Evolutionary conservation across 2,329 filamentous ascomycete genomes (phyloP).

Genomic region (Cladobotryum protrusum): DNA sequence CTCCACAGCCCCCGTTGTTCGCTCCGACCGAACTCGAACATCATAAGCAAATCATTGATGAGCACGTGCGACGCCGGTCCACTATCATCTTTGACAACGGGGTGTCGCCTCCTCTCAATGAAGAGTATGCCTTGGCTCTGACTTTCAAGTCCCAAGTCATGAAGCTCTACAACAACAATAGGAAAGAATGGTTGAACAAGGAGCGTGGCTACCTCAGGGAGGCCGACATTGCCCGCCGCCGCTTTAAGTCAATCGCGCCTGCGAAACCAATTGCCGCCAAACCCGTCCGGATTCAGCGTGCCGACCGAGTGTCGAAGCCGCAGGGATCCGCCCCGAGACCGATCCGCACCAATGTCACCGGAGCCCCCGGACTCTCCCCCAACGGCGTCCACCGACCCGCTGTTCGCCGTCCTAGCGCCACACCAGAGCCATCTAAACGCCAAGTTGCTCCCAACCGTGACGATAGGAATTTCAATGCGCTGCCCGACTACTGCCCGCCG

Average conservation of each 20-base stretch:
- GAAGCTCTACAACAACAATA: conserved; percentile 39
- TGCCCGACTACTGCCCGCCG: conserved; percentile 69
- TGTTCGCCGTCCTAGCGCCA: conserved; percentile 35
- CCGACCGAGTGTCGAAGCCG: conserved; percentile 32
- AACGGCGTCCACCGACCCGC: conserved; percentile 23
- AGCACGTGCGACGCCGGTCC: conserved; percentile 42
- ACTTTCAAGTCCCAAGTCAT: conserved; percentile 48
- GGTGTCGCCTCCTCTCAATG: conserved; percentile 41
- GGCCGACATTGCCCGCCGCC: conserved; percentile 38
- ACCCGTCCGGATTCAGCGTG: conserved; percentile 22
- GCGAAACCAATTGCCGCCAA: conserved; percentile 31
- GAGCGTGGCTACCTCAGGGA: conserved; percentile 45
- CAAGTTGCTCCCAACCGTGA: conserved; percentile 63
- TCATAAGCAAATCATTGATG: conserved; percentile 42
- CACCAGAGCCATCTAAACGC: conserved; percentile 46
- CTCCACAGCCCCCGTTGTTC: conserved; percentile 47
- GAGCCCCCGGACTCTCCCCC: conserved; percentile 15
- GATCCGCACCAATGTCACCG: conserved; percentile 25
- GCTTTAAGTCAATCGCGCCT: conserved; percentile 37
- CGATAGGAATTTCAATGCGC: conserved; percentile 70
- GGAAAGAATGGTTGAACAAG: conserved; percentile 40
- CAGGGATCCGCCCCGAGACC: conserved; percentile 26
- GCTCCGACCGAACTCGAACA: conserved; percentile 34
- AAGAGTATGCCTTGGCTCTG: conserved; percentile 49
- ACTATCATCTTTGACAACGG: conserved; percentile 29